Evolutionary conservation across 257 asterid species (phyloP).

Genomic region (Plectranthus barbatus): DNA sequence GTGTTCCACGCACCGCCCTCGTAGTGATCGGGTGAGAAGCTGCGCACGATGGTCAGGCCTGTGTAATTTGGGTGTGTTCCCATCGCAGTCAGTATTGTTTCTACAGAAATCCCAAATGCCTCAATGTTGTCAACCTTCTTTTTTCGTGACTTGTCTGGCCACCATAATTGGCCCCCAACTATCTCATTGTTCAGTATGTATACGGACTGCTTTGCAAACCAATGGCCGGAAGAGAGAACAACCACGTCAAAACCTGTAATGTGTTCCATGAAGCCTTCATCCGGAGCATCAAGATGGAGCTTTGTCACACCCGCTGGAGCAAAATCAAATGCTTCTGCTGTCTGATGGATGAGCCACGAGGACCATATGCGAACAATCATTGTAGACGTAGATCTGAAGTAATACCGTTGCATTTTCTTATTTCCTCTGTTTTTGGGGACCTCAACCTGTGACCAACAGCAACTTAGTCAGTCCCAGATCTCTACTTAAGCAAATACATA

Average conservation of each 20-base stretch:
- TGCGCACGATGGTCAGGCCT: slow-evolving; percentile 73
- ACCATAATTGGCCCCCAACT: slow-evolving; percentile 89
- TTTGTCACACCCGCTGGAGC: slow-evolving; percentile 71
- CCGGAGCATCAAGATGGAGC: slow-evolving; percentile 83
- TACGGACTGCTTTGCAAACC: slow-evolving; percentile 91
- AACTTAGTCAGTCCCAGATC: neutral
- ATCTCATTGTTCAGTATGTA: slow-evolving; percentile 73
- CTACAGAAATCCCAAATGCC: slow-evolving; percentile 83
- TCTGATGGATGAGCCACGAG: slow-evolving; percentile 87
- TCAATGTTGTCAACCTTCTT: slow-evolving; percentile 55
- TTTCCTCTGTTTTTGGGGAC: slow-evolving; percentile 77
- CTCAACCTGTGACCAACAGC: slow-evolving; percentile 51
- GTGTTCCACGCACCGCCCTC: slow-evolving; percentile 95
- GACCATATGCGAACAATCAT: slow-evolving; percentile 93
- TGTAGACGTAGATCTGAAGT: slow-evolving; percentile 84
- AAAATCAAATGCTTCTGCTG: slow-evolving; percentile 56
- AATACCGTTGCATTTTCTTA: slow-evolving; percentile 70
- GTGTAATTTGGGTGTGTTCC: slow-evolving; percentile 70
- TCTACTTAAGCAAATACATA: neutral
- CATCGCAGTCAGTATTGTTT: slow-evolving; percentile 65
- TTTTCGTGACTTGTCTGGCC: slow-evolving; percentile 59
- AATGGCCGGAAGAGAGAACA: slow-evolving; percentile 95
- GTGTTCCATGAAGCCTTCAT: slow-evolving; percentile 67
- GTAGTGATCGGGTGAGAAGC: slow-evolving; percentile 89
- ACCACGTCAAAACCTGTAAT: slow-evolving; percentile 55